Conservation (phyloP, 768 basidiomycete genomes). For the Mycena floridula region DNA sequence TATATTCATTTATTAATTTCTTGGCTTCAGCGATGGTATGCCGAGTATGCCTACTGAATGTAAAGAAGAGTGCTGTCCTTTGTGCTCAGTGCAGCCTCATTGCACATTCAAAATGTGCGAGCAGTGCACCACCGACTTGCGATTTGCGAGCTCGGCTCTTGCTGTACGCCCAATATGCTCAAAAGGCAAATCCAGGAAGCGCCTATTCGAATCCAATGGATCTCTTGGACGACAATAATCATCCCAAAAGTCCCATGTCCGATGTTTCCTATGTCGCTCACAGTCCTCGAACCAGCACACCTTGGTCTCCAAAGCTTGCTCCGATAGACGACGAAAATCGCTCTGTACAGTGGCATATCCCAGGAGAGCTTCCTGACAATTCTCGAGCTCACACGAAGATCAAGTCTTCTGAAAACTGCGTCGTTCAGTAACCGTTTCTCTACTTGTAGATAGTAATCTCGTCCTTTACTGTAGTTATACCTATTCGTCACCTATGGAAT, state of each 20-base stretch:
- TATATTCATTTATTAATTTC: constrained; percentile 1
- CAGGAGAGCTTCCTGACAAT: constrained; percentile 29
- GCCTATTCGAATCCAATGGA: constrained; percentile 50
- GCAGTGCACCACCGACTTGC: constrained; percentile 72
- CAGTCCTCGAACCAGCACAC: constrained; percentile 37
- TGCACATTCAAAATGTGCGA: constrained; percentile 72
- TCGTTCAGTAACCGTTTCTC: constrained; percentile 46
- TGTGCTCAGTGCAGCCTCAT: constrained; percentile 90
- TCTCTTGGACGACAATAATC: constrained; percentile 28
- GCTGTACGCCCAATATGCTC: constrained; percentile 72
- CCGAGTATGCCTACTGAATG: constrained; percentile 70
- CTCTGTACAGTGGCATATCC: constrained; percentile 20
- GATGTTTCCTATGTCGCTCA: constrained; percentile 50
- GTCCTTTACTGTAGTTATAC: too few relatives aligned
- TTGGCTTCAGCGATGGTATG: constrained; percentile 68
- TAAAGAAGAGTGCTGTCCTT: constrained; percentile 83
- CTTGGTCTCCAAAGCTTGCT: constrained; percentile 28
- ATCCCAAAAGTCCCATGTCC: constrained; percentile 43
- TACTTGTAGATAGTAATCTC: too few relatives aligned
- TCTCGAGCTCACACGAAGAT: constrained; percentile 29
- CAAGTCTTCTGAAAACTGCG: constrained; percentile 38
- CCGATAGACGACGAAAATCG: constrained; percentile 15
- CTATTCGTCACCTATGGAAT: too few relatives aligned
- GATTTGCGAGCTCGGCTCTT: constrained; percentile 79
- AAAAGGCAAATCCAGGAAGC: constrained; percentile 51